These are phyloP conservation scores for Pseudocercospora cruenta DNA, from an alignment of 2,329 filamentous ascomycete genomes.

Conservation along the genomic window DNA sequence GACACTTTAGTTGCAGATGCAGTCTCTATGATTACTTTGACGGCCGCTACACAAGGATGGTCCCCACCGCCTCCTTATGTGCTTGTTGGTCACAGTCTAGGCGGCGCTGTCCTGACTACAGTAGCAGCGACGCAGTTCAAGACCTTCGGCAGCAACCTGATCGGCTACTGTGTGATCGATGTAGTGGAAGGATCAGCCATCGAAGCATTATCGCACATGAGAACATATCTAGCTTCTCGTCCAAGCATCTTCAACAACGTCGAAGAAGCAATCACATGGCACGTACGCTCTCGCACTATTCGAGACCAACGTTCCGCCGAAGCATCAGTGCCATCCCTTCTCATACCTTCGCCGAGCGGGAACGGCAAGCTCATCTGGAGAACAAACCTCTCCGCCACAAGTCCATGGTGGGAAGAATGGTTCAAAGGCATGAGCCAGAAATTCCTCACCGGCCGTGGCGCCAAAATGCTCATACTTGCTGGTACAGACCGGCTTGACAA, in stretches of 20 bases:
- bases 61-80: conserved; percentile 71
- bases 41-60: conserved; percentile 73
- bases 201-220: conserved; percentile 92
- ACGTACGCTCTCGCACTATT: conserved; percentile 84
- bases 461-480: conserved; percentile 82
- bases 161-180: conserved; percentile 89
- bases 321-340: conserved; percentile 80
- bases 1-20: conserved; percentile 75
- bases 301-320: conserved; percentile 81
- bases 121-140: conserved; percentile 61
- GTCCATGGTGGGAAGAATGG: conserved; percentile 94
- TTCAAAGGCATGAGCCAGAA: conserved; percentile 85
- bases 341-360: conserved; percentile 52
- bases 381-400: conserved; percentile 80
- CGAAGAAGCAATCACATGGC: conserved; percentile 87
- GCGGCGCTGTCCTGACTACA: conserved; percentile 87
- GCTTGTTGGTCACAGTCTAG: conserved; percentile 88
- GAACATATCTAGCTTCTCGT: conserved; percentile 81
- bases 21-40: conserved; percentile 66
- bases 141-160: conserved; percentile 64
- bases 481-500: conserved; percentile 90
- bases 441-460: conserved; percentile 79
- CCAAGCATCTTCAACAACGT: conserved; percentile 78
- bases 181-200: conserved; percentile 95
- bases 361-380: conserved; percentile 71